Evolutionary conservation across 306 rosid genomes (phyloP).

Genomic region (Trifolium repens): DNA sequence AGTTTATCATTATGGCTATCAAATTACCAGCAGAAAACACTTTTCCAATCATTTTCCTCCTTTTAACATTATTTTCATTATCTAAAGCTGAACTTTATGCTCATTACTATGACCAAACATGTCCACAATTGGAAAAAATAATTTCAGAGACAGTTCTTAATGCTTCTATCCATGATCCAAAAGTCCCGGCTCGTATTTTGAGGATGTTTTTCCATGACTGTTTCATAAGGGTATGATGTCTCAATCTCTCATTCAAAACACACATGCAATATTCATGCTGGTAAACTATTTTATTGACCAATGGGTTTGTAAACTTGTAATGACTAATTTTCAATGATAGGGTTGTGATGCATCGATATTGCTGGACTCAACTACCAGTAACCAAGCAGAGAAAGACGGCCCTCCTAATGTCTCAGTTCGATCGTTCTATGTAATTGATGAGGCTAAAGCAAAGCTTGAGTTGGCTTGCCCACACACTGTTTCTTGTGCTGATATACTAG

Average conservation of each 20-base stretch:
- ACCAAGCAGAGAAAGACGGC: constrained; percentile 81
- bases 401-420: constrained; percentile 69
- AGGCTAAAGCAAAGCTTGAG: constrained; percentile 72
- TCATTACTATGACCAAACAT: constrained; percentile 60
- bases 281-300: constrained; percentile 6
- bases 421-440: constrained; percentile 69
- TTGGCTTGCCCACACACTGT: constrained; percentile 63
- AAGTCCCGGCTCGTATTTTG: constrained; percentile 76
- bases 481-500: constrained; percentile 76
- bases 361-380: constrained; percentile 64
- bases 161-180: constrained; percentile 68
- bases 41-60: constrained; percentile 39
- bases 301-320: neutral
- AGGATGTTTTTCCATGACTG: constrained; percentile 90
- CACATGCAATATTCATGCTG: constrained; percentile 4
- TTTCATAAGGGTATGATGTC: constrained; percentile 72
- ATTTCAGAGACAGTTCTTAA: constrained; percentile 58
- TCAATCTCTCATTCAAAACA: constrained; percentile 20
- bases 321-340: constrained; percentile 38
- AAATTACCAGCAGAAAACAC: constrained; percentile 33
- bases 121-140: constrained; percentile 68
- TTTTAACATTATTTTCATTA: constrained; percentile 39
- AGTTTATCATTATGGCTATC: constrained; percentile 47
- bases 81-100: constrained; percentile 52
- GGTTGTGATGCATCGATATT: constrained; percentile 85